These are phyloP conservation scores for Quercus parvula DNA, from an alignment of 306 rosid species.

Conservation along the genomic window DNA sequence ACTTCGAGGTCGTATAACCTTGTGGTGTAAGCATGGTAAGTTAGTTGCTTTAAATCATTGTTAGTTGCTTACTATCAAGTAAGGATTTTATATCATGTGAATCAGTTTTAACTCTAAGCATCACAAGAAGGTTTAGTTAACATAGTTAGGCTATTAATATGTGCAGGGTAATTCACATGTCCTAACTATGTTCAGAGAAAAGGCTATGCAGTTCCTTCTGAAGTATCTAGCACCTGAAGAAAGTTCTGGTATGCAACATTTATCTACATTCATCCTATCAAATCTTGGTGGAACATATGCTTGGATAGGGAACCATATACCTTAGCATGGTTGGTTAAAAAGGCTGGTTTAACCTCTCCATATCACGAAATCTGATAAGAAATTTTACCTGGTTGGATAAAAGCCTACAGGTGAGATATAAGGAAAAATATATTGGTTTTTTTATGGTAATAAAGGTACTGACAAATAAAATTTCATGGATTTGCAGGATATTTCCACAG, in stretches of 20 bases:
- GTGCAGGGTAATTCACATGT: conserved; percentile 48
- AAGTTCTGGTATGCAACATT: conserved; percentile 39
- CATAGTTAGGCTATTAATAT: background rate
- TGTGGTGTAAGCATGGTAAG: background rate
- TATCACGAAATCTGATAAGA: conserved; percentile 58
- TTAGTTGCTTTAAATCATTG: background rate
- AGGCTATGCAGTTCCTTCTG: conserved; percentile 51
- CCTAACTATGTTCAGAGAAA: conserved; percentile 45
- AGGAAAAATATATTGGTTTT: too few relatives aligned
- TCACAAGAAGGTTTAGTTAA: conserved; percentile 9
- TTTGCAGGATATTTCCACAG: too few relatives aligned
- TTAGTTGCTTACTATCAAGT: background rate
- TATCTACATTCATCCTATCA: conserved; percentile 68
- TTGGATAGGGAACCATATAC: conserved; percentile 82
- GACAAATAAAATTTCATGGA: too few relatives aligned
- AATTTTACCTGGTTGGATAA: conserved; percentile 58
- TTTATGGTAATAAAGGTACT: too few relatives aligned
- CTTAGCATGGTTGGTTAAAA: conserved; percentile 70
- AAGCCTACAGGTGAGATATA: conserved; percentile 25
- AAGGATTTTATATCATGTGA: background rate
- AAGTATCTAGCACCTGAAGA: conserved; percentile 52
- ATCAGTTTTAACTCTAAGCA: background rate
- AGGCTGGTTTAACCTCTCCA: conserved; percentile 55
- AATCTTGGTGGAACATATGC: conserved; percentile 14
- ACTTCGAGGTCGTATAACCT: background rate